Evolutionary conservation across 768 basidiomycete species (phyloP).

Genomic region (Gymnopilus dilepis): DNA sequence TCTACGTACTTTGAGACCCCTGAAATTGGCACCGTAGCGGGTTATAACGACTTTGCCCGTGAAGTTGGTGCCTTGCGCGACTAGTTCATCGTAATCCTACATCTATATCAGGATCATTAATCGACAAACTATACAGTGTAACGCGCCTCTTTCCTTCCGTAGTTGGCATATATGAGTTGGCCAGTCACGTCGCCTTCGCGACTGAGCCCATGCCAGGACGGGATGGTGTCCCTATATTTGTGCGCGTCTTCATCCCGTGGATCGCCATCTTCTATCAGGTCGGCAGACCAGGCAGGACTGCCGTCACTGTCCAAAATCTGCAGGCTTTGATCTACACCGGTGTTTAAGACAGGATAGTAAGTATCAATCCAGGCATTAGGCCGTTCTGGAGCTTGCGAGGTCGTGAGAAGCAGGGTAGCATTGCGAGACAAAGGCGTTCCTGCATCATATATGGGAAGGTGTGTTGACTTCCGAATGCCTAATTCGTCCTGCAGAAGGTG

Average conservation of each 20-base stretch:
- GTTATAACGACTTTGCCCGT: slow-evolving; percentile 79
- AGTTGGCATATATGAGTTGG: slow-evolving; percentile 77
- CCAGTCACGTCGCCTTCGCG: slow-evolving; percentile 77
- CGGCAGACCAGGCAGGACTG: slow-evolving; percentile 65
- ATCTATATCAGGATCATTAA: neutral
- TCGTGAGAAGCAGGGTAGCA: slow-evolving; percentile 63
- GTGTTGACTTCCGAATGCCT: slow-evolving; percentile 46
- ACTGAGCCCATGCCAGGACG: slow-evolving; percentile 89
- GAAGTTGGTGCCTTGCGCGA: slow-evolving; percentile 68
- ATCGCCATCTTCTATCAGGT: slow-evolving; percentile 74
- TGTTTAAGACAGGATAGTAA: slow-evolving; percentile 91
- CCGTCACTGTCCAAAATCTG: slow-evolving; percentile 67
- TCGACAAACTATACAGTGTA: neutral
- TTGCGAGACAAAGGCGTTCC: slow-evolving; percentile 70
- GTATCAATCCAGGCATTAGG: slow-evolving; percentile 84
- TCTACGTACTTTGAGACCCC: slow-evolving; percentile 77
- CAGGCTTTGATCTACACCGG: slow-evolving; percentile 69
- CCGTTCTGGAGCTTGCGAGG: slow-evolving; percentile 41
- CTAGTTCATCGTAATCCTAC: slow-evolving; percentile 58
- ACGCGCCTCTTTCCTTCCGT: slow-evolving; percentile 66
- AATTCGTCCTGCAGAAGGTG: slow-evolving; percentile 71
- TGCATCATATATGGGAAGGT: slow-evolving; percentile 69
- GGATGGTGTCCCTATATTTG: slow-evolving; percentile 67
- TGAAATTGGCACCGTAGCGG: slow-evolving; percentile 78
- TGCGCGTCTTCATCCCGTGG: slow-evolving; percentile 74